These are phyloP conservation scores for Thecaphora thlaspeos DNA, from an alignment of 1,284 basidiomycete species.

Conservation along the genomic window DNA sequence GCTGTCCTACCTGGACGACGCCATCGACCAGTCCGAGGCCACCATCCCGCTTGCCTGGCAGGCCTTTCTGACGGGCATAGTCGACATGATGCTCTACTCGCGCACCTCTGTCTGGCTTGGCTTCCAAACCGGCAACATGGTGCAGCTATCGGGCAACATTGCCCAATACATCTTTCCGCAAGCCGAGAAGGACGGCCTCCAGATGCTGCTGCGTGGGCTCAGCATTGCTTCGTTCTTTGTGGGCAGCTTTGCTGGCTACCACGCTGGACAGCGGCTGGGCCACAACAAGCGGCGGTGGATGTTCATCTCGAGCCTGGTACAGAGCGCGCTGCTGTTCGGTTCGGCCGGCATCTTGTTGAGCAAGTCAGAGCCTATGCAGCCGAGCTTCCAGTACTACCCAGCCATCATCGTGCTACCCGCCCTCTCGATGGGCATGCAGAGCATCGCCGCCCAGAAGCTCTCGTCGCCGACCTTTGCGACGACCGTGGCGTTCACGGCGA, in stretches of 20 bases:
- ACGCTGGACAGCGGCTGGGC: slow-evolving; percentile 23
- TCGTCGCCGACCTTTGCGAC: slow-evolving; percentile 46
- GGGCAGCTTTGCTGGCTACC: slow-evolving; percentile 32
- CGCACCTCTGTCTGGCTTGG: slow-evolving; percentile 41
- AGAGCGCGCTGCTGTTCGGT: slow-evolving; percentile 36
- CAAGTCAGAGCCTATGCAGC: slow-evolving; percentile 30
- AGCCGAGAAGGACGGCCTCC: slow-evolving; percentile 24
- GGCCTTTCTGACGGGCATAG: slow-evolving; percentile 41
- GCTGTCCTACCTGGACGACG: slow-evolving; percentile 27
- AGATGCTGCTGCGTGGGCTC: slow-evolving; percentile 37
- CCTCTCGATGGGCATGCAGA: slow-evolving; percentile 47
- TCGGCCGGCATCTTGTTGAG: slow-evolving; percentile 41
- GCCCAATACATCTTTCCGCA: slow-evolving; percentile 47
- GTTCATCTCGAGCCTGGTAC: slow-evolving; percentile 31
- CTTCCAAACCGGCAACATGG: slow-evolving; percentile 52
- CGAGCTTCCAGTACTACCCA: slow-evolving; percentile 41
- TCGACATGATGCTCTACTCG: slow-evolving; percentile 45
- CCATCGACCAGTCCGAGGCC: slow-evolving; percentile 37
- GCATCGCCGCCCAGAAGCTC: slow-evolving; percentile 44
- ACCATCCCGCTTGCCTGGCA: slow-evolving; percentile 45
- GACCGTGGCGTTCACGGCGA: slow-evolving; percentile 51
- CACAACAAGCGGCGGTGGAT: slow-evolving; percentile 38
- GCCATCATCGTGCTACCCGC: slow-evolving; percentile 34
- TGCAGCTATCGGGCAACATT: slow-evolving; percentile 46
- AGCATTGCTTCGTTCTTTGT: slow-evolving; percentile 40